These are phyloP conservation scores for Nigrospora sphaerica DNA, from an alignment of 2,329 filamentous ascomycete species.

Conservation along the genomic window DNA sequence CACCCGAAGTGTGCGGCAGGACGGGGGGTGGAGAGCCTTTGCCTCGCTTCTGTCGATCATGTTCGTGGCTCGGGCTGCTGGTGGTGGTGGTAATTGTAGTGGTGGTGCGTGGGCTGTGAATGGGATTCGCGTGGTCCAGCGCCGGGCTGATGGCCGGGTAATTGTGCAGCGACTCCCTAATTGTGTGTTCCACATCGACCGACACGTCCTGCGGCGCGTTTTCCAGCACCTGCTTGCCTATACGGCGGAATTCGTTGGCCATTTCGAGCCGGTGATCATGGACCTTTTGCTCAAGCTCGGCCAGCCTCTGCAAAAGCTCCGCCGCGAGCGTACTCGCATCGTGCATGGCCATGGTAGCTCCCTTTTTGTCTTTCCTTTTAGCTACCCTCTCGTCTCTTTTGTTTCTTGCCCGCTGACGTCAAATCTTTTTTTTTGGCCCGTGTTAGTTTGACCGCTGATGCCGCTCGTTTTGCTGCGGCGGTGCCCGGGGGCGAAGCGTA, in stretches of 20 bases:
- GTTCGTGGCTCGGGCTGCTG: slow-evolving; percentile 7
- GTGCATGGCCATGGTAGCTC: slow-evolving; percentile 30
- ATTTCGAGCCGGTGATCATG: slow-evolving; percentile 49
- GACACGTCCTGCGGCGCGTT: slow-evolving; percentile 39
- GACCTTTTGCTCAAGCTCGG: slow-evolving; percentile 50
- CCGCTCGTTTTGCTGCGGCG: background rate
- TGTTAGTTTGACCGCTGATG: background rate
- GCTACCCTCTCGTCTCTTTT: background rate
- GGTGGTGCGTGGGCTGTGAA: slow-evolving; percentile 26
- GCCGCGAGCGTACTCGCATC: slow-evolving; percentile 41
- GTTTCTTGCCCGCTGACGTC: too few species aligned
- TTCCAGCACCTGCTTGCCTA: slow-evolving; percentile 43
- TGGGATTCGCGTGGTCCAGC: slow-evolving; percentile 16
- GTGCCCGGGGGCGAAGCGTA: background rate
- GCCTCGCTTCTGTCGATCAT: slow-evolving; percentile 14
- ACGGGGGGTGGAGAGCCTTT: slow-evolving; percentile 30
- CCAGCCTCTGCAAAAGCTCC: slow-evolving; percentile 46
- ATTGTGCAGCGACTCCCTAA: slow-evolving; percentile 34
- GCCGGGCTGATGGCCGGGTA: slow-evolving; percentile 38
- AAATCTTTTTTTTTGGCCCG: background rate
- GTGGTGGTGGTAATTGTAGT: background rate
- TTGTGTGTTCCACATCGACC: slow-evolving; percentile 35
- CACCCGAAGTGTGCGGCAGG: slow-evolving; percentile 29
- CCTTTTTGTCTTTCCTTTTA: background rate
- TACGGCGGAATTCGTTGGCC: slow-evolving; percentile 48